Percentiles rank a stretch among this genome's conserved stretches.
Conservation (phyloP, 1,139 yeast species). For the Yamadazyma diddensiae region DNA sequence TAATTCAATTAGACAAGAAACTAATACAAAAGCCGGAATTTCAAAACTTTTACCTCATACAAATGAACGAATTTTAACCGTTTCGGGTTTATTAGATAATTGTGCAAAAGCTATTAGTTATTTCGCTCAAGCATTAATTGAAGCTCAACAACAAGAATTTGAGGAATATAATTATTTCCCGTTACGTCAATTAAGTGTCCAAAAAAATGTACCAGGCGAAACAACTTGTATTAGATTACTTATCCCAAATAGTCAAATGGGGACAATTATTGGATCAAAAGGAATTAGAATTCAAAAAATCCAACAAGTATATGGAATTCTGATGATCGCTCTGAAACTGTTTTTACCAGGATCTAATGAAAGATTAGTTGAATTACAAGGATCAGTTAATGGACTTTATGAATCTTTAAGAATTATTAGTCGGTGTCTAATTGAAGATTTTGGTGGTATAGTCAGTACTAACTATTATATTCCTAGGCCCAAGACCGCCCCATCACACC, state of each 20-base stretch:
- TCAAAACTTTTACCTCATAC: constrained; percentile 80
- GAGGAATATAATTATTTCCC: constrained; percentile 50
- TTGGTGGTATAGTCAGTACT: constrained; percentile 63
- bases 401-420: constrained; percentile 61
- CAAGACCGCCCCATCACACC: constrained; percentile 7
- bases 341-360: constrained; percentile 83
- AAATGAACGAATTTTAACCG: constrained; percentile 79
- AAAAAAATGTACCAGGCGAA: constrained; percentile 49
- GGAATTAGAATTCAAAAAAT: constrained; percentile 81
- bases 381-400: constrained; percentile 63
- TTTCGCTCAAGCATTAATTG: constrained; percentile 60
- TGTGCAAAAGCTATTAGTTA: constrained; percentile 71
- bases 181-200: constrained; percentile 54
- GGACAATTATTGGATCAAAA: constrained; percentile 83
- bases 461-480: constrained; percentile 58
- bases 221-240: constrained; percentile 65
- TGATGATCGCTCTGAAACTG: constrained; percentile 87
- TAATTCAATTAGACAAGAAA: constrained; percentile 71
- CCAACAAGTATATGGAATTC: constrained; percentile 66
- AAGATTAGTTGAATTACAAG: constrained; percentile 86
- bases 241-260: constrained; percentile 85
- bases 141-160: constrained; percentile 8
- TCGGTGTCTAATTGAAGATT: constrained; percentile 72
- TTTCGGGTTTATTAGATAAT: constrained; percentile 74
- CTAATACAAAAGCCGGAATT: constrained; percentile 85